A percentile compares a stretch with the other conserved stretches of the same genome.
Evolutionary conservation across 257 asterid species (phyloP).

Genomic region (Coffea canephora): DNA sequence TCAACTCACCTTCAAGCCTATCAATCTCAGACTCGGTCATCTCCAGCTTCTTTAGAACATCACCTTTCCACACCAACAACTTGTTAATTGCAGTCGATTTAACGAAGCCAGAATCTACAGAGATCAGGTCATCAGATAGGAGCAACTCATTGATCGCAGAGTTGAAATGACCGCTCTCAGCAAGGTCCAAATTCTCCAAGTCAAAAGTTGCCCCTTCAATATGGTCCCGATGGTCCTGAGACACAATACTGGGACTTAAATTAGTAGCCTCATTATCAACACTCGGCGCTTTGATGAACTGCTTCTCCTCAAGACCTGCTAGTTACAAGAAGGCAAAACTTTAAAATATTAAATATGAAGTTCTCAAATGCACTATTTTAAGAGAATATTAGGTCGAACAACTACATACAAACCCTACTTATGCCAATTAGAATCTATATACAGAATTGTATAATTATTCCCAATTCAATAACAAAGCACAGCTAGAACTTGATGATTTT

Average conservation of each 20-base stretch:
- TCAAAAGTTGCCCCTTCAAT: slow-evolving; percentile 52
- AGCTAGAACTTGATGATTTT: background rate
- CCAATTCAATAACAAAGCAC: background rate
- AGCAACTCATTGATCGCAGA: slow-evolving; percentile 57
- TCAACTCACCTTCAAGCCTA: slow-evolving; percentile 79
- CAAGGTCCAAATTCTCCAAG: slow-evolving; percentile 63
- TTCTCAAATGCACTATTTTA: background rate
- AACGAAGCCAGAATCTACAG: slow-evolving; percentile 50
- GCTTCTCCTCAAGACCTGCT: slow-evolving; percentile 80
- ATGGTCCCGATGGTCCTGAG: slow-evolving; percentile 45
- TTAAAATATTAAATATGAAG: background rate
- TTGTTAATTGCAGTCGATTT: slow-evolving; percentile 63
- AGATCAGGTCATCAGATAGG: slow-evolving; percentile 53
- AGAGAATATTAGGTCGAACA: background rate
- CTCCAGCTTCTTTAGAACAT: slow-evolving; percentile 69
- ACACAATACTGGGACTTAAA: slow-evolving; percentile 42
- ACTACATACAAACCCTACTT: background rate
- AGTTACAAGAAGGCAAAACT: slow-evolving; percentile 2
- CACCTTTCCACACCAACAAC: slow-evolving; percentile 66
- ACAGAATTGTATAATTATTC: background rate
- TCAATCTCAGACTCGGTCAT: slow-evolving; percentile 84
- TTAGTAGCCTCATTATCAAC: slow-evolving; percentile 41
- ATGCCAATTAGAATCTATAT: background rate
- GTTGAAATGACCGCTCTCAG: slow-evolving; percentile 59
- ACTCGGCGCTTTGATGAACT: slow-evolving; percentile 39